These are phyloP conservation scores for Metarhizium guizhouense DNA, from an alignment of 2,329 filamentous ascomycete species.

Conservation along the genomic window DNA sequence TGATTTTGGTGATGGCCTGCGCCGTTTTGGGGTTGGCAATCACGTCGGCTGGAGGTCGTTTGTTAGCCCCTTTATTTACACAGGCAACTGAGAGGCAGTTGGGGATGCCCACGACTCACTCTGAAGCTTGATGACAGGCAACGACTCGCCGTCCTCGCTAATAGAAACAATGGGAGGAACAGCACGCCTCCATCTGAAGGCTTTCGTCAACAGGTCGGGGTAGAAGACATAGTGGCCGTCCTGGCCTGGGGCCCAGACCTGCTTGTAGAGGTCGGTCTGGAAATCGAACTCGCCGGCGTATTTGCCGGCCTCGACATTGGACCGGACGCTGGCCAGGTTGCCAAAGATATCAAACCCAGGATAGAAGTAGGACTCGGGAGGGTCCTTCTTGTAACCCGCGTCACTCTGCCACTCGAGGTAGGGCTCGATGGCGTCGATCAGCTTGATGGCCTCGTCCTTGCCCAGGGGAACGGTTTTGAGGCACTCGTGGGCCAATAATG, in stretches of 20 bases:
- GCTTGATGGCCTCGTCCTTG: slow-evolving; percentile 21
- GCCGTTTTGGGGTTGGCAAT: slow-evolving; percentile 12
- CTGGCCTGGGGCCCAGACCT: slow-evolving; percentile 41
- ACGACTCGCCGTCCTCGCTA: slow-evolving; percentile 19
- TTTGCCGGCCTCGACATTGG: slow-evolving; percentile 28
- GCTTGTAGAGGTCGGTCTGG: slow-evolving; percentile 41
- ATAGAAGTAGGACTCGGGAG: slow-evolving; percentile 41
- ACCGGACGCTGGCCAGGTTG: slow-evolving; percentile 34
- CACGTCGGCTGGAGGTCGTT: slow-evolving; percentile 7
- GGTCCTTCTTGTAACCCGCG: slow-evolving; percentile 38
- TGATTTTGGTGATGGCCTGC: slow-evolving; percentile 16
- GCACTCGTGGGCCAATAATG: slow-evolving; percentile 27
- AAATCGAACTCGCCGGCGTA: slow-evolving; percentile 47
- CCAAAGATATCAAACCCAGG: slow-evolving; percentile 38
- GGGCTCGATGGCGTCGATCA: slow-evolving; percentile 28
- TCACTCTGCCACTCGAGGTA: slow-evolving; percentile 41
- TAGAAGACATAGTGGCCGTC: slow-evolving; percentile 50
- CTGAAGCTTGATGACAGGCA: slow-evolving; percentile 14
- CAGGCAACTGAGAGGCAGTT: too few relatives aligned
- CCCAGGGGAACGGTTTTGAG: slow-evolving; percentile 30
- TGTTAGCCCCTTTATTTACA: background rate
- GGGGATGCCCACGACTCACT: slow-evolving; percentile 7
- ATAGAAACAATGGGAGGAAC: slow-evolving; percentile 29
- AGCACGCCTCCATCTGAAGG: slow-evolving; percentile 8
- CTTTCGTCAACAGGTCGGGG: slow-evolving; percentile 8